phyloP scores from a whole-genome alignment of 345 rosid species.

The Lepidium sativum region DNA sequence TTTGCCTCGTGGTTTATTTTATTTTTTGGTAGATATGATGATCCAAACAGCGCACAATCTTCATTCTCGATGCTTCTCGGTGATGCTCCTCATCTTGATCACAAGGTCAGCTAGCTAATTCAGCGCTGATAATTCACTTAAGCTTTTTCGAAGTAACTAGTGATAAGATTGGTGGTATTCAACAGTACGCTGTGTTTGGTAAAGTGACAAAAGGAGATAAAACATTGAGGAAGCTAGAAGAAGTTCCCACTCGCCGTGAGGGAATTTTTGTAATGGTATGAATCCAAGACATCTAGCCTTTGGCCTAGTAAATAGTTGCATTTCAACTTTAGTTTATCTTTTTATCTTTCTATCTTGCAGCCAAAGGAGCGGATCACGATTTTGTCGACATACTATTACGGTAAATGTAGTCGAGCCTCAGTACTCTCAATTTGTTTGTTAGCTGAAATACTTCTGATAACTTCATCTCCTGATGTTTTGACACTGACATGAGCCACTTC shows the following conservation, averaged over 20 bases:
- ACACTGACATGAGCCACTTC: constrained; percentile 18
- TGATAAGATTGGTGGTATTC: constrained; percentile 4
- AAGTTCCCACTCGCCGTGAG: constrained; percentile 79
- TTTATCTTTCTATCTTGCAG: constrained; percentile 13
- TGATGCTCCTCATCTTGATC: constrained; percentile 92
- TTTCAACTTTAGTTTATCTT: neutral
- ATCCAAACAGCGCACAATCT: constrained; percentile 86
- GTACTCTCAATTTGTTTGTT: constrained; percentile 6
- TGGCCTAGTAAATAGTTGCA: neutral
- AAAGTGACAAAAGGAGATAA: constrained; percentile 93
- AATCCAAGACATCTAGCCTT: neutral
- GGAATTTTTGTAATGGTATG: constrained; percentile 93
- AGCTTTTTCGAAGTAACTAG: neutral
- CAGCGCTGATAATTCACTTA: neutral
- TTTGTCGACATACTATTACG: constrained; percentile 64
- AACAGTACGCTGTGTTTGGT: constrained; percentile 93
- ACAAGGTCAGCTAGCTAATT: constrained; percentile 40
- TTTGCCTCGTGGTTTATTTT: neutral
- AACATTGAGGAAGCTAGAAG: constrained; percentile 77
- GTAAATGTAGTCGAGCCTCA: constrained; percentile 12
- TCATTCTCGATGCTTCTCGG: constrained; percentile 98
- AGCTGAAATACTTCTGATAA: constrained; percentile 8
- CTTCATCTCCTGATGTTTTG: constrained; percentile 19
- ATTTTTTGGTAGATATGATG: constrained; percentile 40
- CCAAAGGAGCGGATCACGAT: constrained; percentile 78